Evolutionary conservation across 202 grass and related monocot species (phyloP).

Genomic region (Miscanthus sacchariflorus): DNA sequence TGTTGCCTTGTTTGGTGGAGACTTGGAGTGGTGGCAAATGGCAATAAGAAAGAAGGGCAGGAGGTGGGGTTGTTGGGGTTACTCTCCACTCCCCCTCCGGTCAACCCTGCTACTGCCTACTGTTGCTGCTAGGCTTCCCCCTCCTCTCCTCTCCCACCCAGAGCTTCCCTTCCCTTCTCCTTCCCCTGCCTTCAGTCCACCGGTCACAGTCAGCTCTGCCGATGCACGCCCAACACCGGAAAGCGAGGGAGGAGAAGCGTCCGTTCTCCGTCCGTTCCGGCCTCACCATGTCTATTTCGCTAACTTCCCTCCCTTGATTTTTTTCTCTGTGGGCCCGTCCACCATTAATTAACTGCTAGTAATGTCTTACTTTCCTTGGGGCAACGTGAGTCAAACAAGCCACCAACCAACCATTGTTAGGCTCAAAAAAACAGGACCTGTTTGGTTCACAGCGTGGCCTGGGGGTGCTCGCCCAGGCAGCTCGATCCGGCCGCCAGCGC

Average conservation of each 20-base stretch:
- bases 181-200: not conserved
- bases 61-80: slow-evolving; percentile 40
- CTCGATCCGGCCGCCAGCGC: no score
- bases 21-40: slow-evolving; percentile 15
- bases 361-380: not conserved
- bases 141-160: not conserved
- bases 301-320: not conserved
- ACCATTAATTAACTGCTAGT: not conserved
- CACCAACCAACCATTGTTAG: not conserved
- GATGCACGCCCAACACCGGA: not conserved
- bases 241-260: not conserved
- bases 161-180: not conserved
- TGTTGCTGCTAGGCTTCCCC: no score
- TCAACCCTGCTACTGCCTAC: slow-evolving; percentile 10
- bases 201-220: not conserved
- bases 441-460: no score
- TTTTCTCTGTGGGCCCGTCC: not conserved
- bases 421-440: no score
- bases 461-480: no score
- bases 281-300: not conserved
- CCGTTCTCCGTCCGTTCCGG: not conserved
- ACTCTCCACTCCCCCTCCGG: slow-evolving; percentile 32
- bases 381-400: not conserved
- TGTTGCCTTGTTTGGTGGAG: slow-evolving; percentile 6
- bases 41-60: slow-evolving; percentile 19